These are phyloP conservation scores for Crithidia sp. DNA, from an alignment of 208 protist species.

Conservation along the genomic window DNA sequence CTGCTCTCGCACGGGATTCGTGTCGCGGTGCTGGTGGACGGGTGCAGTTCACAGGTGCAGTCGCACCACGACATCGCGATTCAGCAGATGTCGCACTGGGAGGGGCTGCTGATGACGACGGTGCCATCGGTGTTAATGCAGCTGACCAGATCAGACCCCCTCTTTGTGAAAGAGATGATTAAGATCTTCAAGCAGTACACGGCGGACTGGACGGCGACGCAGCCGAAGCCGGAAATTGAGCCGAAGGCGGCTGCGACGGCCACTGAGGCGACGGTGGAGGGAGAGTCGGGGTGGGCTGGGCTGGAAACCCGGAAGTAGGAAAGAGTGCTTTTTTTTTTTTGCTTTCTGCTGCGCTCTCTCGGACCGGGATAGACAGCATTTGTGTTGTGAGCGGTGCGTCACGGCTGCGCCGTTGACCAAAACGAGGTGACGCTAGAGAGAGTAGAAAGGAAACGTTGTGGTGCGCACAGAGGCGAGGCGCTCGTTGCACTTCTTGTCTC, in stretches of 20 bases:
- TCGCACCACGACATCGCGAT: slow-evolving; percentile 42
- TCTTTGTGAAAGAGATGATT: slow-evolving; percentile 34
- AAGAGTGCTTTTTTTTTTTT: no score
- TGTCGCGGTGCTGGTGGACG: slow-evolving; percentile 64
- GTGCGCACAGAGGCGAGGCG: no score
- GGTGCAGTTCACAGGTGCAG: slow-evolving; percentile 37
- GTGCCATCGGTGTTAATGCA: slow-evolving; percentile 34
- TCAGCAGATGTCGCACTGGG: slow-evolving; percentile 45
- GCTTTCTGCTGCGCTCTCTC: no score
- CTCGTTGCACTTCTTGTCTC: no score
- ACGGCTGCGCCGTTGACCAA: no score
- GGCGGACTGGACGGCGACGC: slow-evolving; percentile 15
- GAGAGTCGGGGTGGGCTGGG: neutral
- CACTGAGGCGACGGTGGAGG: neutral
- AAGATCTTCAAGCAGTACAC: slow-evolving; percentile 23
- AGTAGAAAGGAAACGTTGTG: no score
- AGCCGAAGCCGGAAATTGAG: neutral
- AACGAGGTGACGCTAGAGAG: no score
- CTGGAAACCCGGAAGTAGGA: neutral
- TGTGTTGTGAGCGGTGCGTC: no score
- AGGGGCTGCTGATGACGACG: slow-evolving; percentile 42
- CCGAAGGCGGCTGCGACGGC: neutral
- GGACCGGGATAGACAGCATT: no score
- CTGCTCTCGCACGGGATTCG: slow-evolving; percentile 58
- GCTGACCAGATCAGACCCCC: slow-evolving; percentile 36